Evolutionary conservation across 106 monocot genomes (phyloP).

Genomic region (Allium sativum): DNA sequence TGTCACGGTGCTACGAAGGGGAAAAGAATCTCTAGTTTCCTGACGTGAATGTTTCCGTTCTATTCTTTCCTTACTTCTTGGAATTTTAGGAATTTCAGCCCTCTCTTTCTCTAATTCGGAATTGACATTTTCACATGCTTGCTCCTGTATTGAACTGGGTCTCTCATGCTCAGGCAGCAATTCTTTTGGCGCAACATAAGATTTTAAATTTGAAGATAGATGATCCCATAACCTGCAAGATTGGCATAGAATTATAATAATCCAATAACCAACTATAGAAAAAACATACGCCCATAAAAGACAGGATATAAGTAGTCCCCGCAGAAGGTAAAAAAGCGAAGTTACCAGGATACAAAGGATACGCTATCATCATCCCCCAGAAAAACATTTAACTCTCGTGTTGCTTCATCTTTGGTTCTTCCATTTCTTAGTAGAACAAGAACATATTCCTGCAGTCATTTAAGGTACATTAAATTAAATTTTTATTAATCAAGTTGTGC

Average conservation of each 20-base stretch:
- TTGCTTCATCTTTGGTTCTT: conserved; percentile 54
- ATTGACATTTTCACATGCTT: conserved; percentile 2
- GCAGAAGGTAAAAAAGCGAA: background rate
- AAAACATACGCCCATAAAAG: no score
- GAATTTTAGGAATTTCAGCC: conserved; percentile 22
- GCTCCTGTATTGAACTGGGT: conserved; percentile 9
- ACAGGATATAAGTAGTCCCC: no score
- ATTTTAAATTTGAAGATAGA: conserved; percentile 38
- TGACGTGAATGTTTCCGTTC: conserved; percentile 48
- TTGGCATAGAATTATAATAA: no score
- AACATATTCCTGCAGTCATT: conserved; percentile 68
- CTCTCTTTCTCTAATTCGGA: conserved; percentile 33
- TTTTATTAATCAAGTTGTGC: no score
- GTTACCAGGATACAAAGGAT: conserved; percentile 28
- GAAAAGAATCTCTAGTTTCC: conserved; percentile 28
- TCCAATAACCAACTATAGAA: no score
- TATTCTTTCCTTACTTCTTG: conserved; percentile 44
- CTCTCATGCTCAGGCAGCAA: conserved; percentile 4
- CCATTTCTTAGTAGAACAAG: conserved; percentile 81
- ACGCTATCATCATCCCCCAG: conserved; percentile 49
- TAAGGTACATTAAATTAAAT: background rate
- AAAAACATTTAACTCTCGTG: conserved; percentile 58
- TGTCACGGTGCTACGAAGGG: conserved; percentile 47
- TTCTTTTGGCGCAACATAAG: conserved; percentile 34
- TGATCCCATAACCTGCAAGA: conserved; percentile 62